A percentile compares a stretch with the other conserved stretches of the same genome.
phyloP scores from a whole-genome alignment of 148 eudicot species.

The Salicornia ramosissima region DNA sequence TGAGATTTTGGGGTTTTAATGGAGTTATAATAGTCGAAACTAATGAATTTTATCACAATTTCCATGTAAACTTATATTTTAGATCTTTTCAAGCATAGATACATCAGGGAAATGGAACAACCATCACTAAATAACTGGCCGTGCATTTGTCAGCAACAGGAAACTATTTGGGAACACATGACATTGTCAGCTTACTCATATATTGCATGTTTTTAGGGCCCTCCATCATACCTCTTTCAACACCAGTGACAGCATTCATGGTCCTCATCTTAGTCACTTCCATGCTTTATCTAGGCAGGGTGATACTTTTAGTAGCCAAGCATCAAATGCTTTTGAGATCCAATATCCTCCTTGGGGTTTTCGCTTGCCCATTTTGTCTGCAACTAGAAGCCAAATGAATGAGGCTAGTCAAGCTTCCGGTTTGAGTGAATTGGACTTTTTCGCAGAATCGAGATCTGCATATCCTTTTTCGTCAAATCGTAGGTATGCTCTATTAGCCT shows the following conservation, averaged over 20 bases:
- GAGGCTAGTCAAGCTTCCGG: conserved; percentile 5
- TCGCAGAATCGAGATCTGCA: background rate
- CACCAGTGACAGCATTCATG: background rate
- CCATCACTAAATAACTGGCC: background rate
- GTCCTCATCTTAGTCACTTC: background rate
- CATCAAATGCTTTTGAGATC: background rate
- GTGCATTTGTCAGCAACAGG: background rate
- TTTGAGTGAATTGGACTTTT: background rate
- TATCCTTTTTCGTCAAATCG: background rate
- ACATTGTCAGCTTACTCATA: conserved; percentile 1
- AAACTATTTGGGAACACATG: background rate
- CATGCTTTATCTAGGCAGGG: background rate
- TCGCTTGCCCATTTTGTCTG: background rate
- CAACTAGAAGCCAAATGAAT: conserved; percentile 3
- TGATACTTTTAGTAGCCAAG: background rate
- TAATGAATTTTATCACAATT: no score
- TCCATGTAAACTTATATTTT: no score
- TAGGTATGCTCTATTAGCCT: background rate
- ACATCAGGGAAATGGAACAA: no score
- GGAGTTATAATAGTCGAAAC: no score
- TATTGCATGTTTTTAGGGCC: background rate
- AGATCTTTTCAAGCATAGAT: no score
- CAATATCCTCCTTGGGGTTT: background rate
- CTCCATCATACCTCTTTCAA: conserved; percentile 3
- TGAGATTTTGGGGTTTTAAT: no score